Evolutionary conservation across 2,329 filamentous ascomycete genomes (phyloP).

Genomic region (Akanthomyces dipterigenus): DNA sequence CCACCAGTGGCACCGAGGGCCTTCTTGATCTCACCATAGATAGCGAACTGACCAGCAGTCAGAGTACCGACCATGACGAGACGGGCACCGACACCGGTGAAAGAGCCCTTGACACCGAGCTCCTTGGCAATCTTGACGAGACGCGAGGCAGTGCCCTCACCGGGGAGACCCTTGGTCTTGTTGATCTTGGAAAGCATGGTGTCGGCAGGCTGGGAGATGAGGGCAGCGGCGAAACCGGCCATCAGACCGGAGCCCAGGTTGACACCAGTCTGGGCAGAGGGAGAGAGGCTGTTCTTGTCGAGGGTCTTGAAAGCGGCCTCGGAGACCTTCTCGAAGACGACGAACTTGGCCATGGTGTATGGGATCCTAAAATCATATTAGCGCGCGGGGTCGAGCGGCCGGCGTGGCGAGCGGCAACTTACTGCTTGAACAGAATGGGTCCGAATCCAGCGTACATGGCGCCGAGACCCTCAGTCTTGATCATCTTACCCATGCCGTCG

Average conservation of each 20-base stretch:
- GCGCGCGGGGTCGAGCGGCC: background rate
- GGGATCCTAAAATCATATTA: slow-evolving; percentile 52
- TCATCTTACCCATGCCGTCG: slow-evolving; percentile 68
- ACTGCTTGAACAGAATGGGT: slow-evolving; percentile 59
- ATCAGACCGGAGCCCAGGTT: slow-evolving; percentile 59
- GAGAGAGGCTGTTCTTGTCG: slow-evolving; percentile 65
- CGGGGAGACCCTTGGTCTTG: slow-evolving; percentile 83
- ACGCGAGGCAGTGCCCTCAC: slow-evolving; percentile 74
- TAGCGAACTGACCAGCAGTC: slow-evolving; percentile 78
- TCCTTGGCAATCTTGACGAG: slow-evolving; percentile 85
- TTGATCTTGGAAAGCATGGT: slow-evolving; percentile 96
- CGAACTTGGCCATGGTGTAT: slow-evolving; percentile 94
- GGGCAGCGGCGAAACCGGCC: slow-evolving; percentile 72
- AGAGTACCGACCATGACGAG: slow-evolving; percentile 60
- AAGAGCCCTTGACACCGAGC: slow-evolving; percentile 72
- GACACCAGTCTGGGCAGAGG: slow-evolving; percentile 66
- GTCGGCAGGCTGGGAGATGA: slow-evolving; percentile 85
- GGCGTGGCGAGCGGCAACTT: slow-evolving; percentile 17
- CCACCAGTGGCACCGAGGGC: slow-evolving; percentile 65
- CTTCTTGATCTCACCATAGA: slow-evolving; percentile 73
- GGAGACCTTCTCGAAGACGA: slow-evolving; percentile 83
- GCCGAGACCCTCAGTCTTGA: slow-evolving; percentile 66
- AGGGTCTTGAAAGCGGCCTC: slow-evolving; percentile 62
- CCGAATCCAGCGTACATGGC: slow-evolving; percentile 83
- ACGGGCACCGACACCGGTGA: slow-evolving; percentile 72